These are phyloP conservation scores for Sonneratia alba DNA, from an alignment of 345 rosid species.

Conservation along the genomic window DNA sequence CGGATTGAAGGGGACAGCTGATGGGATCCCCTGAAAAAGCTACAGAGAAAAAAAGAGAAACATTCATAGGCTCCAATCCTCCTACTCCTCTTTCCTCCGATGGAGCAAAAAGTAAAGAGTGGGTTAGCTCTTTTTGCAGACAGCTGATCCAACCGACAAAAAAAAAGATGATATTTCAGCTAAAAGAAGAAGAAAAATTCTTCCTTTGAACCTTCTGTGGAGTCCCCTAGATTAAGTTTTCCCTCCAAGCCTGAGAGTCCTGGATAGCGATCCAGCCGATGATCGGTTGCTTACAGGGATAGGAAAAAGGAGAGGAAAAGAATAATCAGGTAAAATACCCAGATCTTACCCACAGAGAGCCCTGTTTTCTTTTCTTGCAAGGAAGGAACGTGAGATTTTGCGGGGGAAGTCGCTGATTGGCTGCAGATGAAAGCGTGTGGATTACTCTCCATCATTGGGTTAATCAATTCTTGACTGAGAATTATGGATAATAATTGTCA, in stretches of 20 bases:
- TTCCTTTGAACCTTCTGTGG: background rate
- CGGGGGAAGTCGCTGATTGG: background rate
- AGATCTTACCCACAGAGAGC: slow-evolving; percentile 35
- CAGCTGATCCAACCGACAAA: too few relatives aligned
- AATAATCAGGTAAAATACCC: background rate
- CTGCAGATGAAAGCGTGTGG: background rate
- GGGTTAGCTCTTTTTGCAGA: background rate
- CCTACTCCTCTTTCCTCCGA: background rate
- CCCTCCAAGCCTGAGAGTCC: slow-evolving; percentile 16
- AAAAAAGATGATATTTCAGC: background rate
- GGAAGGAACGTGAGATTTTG: slow-evolving; percentile 5
- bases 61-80: background rate
- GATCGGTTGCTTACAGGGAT: slow-evolving; percentile 10
- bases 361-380: slow-evolving; percentile 24
- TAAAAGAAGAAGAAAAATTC: background rate
- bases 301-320: background rate
- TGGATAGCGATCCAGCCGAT: slow-evolving; percentile 27
- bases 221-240: background rate
- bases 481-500: too few relatives aligned
- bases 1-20: slow-evolving; percentile 31
- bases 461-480: background rate
- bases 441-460: slow-evolving; percentile 1
- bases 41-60: background rate
- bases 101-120: too few relatives aligned
- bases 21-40: background rate